Conservation (phyloP, 2,329 filamentous ascomycete species). For the Nectriaceae sp. region DNA sequence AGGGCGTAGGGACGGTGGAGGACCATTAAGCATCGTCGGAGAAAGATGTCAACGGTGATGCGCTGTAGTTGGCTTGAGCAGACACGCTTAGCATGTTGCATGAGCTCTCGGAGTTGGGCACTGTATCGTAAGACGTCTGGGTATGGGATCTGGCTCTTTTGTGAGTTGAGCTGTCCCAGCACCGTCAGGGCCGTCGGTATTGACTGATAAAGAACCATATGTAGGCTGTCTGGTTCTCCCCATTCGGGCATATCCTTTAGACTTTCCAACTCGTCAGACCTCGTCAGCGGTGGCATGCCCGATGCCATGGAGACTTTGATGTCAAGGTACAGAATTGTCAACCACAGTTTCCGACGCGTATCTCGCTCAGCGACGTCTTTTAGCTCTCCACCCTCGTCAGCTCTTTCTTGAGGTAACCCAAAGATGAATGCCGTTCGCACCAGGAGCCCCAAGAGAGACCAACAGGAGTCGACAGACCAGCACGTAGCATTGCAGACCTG, state of each 20-base stretch:
- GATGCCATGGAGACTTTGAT: constrained; percentile 38
- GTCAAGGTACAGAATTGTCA: constrained; percentile 39
- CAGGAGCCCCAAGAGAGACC: constrained; percentile 36
- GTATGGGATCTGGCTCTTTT: constrained; percentile 33
- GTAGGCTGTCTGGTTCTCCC: constrained; percentile 30
- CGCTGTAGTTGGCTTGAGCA: constrained; percentile 33
- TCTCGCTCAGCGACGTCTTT: constrained; percentile 28
- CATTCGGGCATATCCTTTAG: constrained; percentile 28
- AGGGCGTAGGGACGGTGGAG: constrained; percentile 38
- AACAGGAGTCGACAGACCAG: constrained; percentile 39
- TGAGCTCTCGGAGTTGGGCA: constrained; percentile 33
- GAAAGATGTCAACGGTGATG: constrained; percentile 37
- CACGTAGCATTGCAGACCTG: constrained; percentile 40
- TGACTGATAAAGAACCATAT: constrained; percentile 34
- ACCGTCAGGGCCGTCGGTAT: constrained; percentile 34
- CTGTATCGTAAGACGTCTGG: constrained; percentile 36
- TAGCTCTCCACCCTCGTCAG: constrained; percentile 21
- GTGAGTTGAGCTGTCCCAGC: constrained; percentile 35
- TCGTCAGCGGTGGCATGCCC: constrained; percentile 37
- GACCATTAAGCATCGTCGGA: constrained; percentile 38
- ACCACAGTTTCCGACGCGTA: constrained; percentile 34
- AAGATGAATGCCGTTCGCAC: constrained; percentile 37
- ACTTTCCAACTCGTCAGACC: constrained; percentile 32
- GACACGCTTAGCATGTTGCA: constrained; percentile 31
- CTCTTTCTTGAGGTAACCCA: constrained; percentile 34